Evolutionary conservation across 441 rosid species (phyloP).

Genomic region (Adansonia grandidieri): DNA sequence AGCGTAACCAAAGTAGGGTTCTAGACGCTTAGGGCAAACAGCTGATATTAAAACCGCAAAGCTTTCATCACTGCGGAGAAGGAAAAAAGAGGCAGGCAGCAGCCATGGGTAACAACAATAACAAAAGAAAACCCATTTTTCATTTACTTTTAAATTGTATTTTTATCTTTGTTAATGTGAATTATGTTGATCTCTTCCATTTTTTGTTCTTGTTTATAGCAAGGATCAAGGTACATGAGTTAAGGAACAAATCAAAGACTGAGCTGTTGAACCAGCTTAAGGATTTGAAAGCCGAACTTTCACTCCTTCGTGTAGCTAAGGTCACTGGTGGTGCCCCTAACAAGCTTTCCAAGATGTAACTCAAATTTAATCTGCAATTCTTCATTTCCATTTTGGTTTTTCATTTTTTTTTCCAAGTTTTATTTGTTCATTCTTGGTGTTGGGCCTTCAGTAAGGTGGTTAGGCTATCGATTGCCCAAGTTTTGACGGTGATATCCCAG

Average conservation of each 20-base stretch:
- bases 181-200: not conserved
- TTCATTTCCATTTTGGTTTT: too few species aligned
- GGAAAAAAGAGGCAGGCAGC: conserved; percentile 19
- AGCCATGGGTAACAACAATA: conserved; percentile 30
- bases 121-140: not conserved
- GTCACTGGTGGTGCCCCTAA: conserved; percentile 62
- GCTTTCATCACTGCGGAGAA: not conserved
- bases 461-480: conserved; percentile 43
- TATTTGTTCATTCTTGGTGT: not conserved
- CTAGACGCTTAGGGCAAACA: not conserved
- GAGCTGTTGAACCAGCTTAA: conserved; percentile 49
- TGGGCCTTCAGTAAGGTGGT: conserved; percentile 71
- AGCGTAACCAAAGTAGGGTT: conserved; percentile 22
- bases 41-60: conserved; percentile 1
- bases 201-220: conserved; percentile 30
- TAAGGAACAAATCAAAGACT: conserved; percentile 51
- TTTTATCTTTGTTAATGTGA: not conserved
- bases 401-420: too few species aligned
- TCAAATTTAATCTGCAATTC: not conserved
- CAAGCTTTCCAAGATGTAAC: conserved; percentile 56
- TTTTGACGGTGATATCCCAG: too few species aligned
- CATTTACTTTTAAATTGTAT: not conserved
- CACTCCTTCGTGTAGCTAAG: conserved; percentile 52
- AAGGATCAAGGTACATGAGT: conserved; percentile 64
- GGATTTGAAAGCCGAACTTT: conserved; percentile 46